Evolutionary conservation across 257 asterid species (phyloP).

Genomic region (Henckelia pumila): DNA sequence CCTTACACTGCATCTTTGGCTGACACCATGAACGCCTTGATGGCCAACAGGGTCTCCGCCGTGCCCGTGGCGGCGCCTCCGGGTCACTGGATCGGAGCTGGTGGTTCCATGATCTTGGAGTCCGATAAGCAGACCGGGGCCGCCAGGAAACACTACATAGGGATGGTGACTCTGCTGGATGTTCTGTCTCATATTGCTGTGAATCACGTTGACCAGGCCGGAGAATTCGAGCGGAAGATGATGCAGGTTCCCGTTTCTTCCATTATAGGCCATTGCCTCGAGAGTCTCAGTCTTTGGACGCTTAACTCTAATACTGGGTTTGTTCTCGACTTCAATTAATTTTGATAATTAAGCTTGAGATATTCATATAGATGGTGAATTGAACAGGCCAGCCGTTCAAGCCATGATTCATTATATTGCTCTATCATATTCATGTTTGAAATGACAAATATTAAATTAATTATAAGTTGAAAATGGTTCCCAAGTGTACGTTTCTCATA

Average conservation of each 20-base stretch:
- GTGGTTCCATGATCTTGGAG: slow-evolving; percentile 93
- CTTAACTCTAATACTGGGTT: slow-evolving; percentile 68
- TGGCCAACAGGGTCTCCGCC: slow-evolving; percentile 64
- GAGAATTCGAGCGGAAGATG: slow-evolving; percentile 48
- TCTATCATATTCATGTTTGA: too few relatives aligned
- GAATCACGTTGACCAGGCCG: slow-evolving; percentile 26
- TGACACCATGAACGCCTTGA: slow-evolving; percentile 68
- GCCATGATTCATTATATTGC: too few relatives aligned
- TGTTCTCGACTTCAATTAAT: background rate
- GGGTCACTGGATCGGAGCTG: slow-evolving; percentile 99
- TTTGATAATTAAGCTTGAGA: too few relatives aligned
- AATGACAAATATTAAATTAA: too few relatives aligned
- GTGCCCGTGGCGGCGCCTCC: slow-evolving; percentile 98
- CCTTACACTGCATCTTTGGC: slow-evolving; percentile 84
- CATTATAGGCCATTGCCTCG: slow-evolving; percentile 80
- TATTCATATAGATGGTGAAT: too few relatives aligned
- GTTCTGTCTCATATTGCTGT: slow-evolving; percentile 73
- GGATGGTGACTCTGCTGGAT: slow-evolving; percentile 91
- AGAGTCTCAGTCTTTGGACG: slow-evolving; percentile 93
- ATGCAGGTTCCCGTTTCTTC: slow-evolving; percentile 80
- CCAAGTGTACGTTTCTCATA: too few relatives aligned
- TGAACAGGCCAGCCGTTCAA: too few relatives aligned
- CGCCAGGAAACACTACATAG: slow-evolving; percentile 86
- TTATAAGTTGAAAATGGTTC: too few relatives aligned
- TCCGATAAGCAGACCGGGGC: slow-evolving; percentile 85